phyloP scores from a whole-genome alignment of 495 filamentous ascomycete species.

The Pyrenula massariospora region DNA sequence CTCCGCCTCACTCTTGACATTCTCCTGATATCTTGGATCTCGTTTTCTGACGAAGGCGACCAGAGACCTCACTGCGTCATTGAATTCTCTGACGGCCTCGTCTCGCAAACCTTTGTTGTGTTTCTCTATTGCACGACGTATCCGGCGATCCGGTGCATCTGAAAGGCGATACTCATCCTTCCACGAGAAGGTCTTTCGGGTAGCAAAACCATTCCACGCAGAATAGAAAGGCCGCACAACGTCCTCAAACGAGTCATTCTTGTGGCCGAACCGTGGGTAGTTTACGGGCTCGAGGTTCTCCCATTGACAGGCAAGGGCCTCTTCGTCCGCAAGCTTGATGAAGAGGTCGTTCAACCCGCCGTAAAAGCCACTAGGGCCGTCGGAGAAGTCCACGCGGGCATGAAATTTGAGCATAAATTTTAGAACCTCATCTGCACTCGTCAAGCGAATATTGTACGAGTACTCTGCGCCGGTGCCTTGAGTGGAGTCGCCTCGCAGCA shows the following conservation, averaged over 20 bases:
- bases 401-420: conserved; percentile 64
- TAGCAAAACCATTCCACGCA: conserved; percentile 70
- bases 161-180: conserved; percentile 68
- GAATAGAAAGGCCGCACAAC: conserved; percentile 74
- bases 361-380: conserved; percentile 72
- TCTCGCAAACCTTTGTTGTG: conserved; percentile 84
- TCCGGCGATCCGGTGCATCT: conserved; percentile 77
- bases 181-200: conserved; percentile 80
- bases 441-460: conserved; percentile 54
- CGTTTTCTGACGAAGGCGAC: conserved; percentile 88
- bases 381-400: conserved; percentile 62
- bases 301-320: conserved; percentile 59
- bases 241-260: conserved; percentile 53
- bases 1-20: conserved; percentile 64
- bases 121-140: conserved; percentile 83
- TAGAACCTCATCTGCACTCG: conserved; percentile 66
- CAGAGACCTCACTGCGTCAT: conserved; percentile 79
- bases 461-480: conserved; percentile 26
- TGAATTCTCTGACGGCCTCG: conserved; percentile 75
- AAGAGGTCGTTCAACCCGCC: conserved; percentile 64
- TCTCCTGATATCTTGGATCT: conserved; percentile 67
- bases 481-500: conserved; percentile 48
- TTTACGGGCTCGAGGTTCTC: conserved; percentile 42
- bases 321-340: conserved; percentile 68
- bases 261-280: conserved; percentile 73